Evolutionary conservation across 2,329 filamentous ascomycete species (phyloP), one percentile per base, ranked within the genome.

Genomic region (Chaetomium olivaceum): DNA sequence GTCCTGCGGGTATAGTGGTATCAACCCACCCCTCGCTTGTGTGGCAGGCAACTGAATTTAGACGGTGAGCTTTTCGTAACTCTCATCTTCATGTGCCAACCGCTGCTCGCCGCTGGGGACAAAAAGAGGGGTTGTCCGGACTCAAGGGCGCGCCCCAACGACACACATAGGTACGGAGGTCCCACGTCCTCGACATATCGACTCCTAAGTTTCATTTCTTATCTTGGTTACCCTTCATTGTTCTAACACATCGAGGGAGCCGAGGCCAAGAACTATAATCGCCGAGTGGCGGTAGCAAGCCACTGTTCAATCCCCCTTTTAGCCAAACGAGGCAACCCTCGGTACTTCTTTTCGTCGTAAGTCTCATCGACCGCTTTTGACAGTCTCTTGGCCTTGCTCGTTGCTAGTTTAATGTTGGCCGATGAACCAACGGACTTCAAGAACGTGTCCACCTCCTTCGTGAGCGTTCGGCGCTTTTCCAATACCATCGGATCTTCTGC

Each of bases 291-390:
- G n/a, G 8, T 48, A 12, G 21, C n/a, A 48, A 65, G 54, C 63
- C 58, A 65, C 19, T 58, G 52, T 25, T 39, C 58, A 16, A 65
- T 29, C 11, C 29, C 14, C 11, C 21, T 25, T 6, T 23, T 39
- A 27, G 63, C 63, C 23, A 62, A 36, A 7, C 58, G 29, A 4
- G 63, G 63, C 33, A 65, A 27, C 14, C 58, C 63, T 43, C 31
- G 39, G n/a, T 61, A 65, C n/a, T 36, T 61, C 58, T 65, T 29
- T 14, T 46, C 58, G 14, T 62, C 58, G 19, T 65, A 65, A n/a
- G 63, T 65, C 31, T 62, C 54, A 8, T 65, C 58, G 11, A 65
- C 48, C 23, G 54, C 31, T 43, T 39, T 27, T 1, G 19, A 23
- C 31, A 65, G 16, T 2, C 63, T 46, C 46, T 29, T 48, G 2